Conservation (phyloP, 1,284 basidiomycete species). For the Dichomitus squalens region DNA sequence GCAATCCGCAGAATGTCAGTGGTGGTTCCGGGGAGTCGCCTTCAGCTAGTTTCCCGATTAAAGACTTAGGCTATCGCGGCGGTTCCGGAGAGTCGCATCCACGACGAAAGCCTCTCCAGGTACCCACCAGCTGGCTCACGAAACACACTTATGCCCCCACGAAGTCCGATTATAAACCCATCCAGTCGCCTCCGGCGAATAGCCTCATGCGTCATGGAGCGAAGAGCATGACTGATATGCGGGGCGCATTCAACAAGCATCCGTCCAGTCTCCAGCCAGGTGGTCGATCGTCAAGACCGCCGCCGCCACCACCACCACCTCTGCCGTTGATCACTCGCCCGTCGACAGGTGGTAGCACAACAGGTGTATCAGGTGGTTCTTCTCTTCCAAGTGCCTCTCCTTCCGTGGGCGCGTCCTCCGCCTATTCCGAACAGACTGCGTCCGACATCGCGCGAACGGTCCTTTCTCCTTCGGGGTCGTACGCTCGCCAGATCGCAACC, state of each 20-base stretch:
- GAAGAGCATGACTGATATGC: constrained; percentile 64
- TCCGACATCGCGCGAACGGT: constrained; percentile 16
- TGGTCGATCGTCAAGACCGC: constrained; percentile 6
- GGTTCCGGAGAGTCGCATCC: constrained; percentile 24
- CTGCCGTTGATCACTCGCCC: constrained; percentile 25
- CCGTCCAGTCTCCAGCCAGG: constrained; percentile 43
- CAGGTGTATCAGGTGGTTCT: constrained; percentile 13
- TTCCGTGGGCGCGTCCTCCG: constrained; percentile 12
- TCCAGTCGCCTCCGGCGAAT: constrained; percentile 19
- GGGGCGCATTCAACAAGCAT: constrained; percentile 37
- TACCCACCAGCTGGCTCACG: constrained; percentile 49
- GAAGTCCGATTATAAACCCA: constrained; percentile 23
- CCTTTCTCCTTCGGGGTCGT: constrained; percentile 21
- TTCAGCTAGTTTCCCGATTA: too few species aligned
- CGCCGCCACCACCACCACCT: constrained; percentile 19
- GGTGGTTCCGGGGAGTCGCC: constrained; percentile 23
- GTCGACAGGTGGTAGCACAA: constrained; percentile 25
- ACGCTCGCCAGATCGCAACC: constrained; percentile 47
- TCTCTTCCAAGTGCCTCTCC: constrained; percentile 14
- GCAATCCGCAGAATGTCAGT: constrained; percentile 34
- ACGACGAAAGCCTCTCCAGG: constrained; percentile 32
- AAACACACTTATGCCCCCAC: constrained; percentile 41
- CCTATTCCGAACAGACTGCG: constrained; percentile 7
- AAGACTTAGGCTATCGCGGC: too few species aligned
- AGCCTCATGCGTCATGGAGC: constrained; percentile 35